A percentile compares a stretch with the other conserved stretches of the same genome.
Conservation (phyloP, 768 basidiomycete species). For the Lactarius quietus region DNA sequence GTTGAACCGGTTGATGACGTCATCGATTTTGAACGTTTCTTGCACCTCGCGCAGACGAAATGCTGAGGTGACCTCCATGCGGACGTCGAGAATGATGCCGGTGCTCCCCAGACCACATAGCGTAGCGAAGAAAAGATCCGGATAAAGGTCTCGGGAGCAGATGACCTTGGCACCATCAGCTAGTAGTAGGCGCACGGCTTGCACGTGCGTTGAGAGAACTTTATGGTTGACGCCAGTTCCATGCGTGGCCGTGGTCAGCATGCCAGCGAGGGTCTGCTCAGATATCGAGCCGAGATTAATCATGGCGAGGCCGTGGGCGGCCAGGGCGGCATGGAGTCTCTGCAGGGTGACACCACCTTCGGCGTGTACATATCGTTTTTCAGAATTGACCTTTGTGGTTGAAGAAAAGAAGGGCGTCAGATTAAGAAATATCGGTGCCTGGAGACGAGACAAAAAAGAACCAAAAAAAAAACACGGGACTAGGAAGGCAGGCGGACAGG, state of each 20-base stretch:
- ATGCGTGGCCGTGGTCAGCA: conserved; percentile 93
- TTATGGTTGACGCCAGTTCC: conserved; percentile 79
- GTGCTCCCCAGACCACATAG: conserved; percentile 90
- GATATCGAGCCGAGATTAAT: conserved; percentile 94
- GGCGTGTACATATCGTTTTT: conserved; percentile 62
- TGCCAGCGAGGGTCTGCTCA: conserved; percentile 90
- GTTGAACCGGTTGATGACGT: conserved; percentile 57
- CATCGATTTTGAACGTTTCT: conserved; percentile 56
- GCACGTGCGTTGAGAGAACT: conserved; percentile 79
- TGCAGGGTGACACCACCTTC: conserved; percentile 80
- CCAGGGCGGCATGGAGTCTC: conserved; percentile 66
- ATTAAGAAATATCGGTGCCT: conserved; percentile 18
- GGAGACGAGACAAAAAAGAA: conserved; percentile 8
- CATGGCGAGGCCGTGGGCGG: conserved; percentile 71
- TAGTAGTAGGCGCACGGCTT: conserved; percentile 68
- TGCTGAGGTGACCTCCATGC: conserved; percentile 73
- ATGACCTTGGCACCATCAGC: conserved; percentile 68
- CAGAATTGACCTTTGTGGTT: conserved; percentile 57
- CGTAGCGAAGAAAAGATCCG: conserved; percentile 84
- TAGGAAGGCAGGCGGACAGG: neutral
- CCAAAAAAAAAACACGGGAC: neutral
- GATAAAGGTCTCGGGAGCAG: conserved; percentile 58
- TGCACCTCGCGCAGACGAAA: conserved; percentile 79
- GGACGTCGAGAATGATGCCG: conserved; percentile 78
- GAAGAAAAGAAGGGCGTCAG: conserved; percentile 20